Evolutionary conservation across 306 rosid genomes (phyloP).

Genomic region (Quercus suber): DNA sequence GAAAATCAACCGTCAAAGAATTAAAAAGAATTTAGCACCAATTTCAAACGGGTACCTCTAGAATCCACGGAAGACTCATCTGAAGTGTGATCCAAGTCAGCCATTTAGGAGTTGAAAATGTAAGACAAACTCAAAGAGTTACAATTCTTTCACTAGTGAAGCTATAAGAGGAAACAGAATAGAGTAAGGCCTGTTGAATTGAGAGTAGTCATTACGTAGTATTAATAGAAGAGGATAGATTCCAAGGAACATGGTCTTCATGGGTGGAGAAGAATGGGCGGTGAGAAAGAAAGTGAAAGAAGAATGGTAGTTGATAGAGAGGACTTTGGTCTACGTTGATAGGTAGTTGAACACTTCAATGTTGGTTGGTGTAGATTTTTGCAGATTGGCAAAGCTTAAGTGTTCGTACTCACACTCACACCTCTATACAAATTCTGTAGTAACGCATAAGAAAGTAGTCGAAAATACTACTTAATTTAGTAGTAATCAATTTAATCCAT

Average conservation of each 20-base stretch:
- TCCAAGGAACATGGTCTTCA: conserved; percentile 2
- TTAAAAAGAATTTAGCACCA: background rate
- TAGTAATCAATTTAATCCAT: no score
- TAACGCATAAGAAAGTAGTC: background rate
- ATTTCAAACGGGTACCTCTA: conserved; percentile 48
- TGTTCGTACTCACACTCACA: background rate
- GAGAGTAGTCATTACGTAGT: conserved; percentile 25
- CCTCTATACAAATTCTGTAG: background rate
- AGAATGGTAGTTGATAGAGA: conserved; percentile 65
- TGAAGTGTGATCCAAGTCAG: conserved; percentile 52
- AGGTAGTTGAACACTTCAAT: conserved; percentile 50
- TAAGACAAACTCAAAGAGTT: conserved; percentile 12
- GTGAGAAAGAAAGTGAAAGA: conserved; percentile 21
- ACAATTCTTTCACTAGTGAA: background rate
- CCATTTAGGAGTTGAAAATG: conserved; percentile 38
- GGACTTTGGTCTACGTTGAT: conserved; percentile 34
- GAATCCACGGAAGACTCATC: conserved; percentile 41
- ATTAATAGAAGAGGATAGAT: conserved; percentile 37
- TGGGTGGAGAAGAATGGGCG: conserved; percentile 20
- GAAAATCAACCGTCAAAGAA: background rate
- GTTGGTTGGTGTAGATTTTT: conserved; percentile 32
- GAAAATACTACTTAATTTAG: accelerated
- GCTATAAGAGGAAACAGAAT: background rate
- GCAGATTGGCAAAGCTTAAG: background rate
- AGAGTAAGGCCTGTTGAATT: conserved; percentile 11